Evolutionary conservation across 345 rosid genomes (phyloP).

Genomic region (Dimocarpus longan): DNA sequence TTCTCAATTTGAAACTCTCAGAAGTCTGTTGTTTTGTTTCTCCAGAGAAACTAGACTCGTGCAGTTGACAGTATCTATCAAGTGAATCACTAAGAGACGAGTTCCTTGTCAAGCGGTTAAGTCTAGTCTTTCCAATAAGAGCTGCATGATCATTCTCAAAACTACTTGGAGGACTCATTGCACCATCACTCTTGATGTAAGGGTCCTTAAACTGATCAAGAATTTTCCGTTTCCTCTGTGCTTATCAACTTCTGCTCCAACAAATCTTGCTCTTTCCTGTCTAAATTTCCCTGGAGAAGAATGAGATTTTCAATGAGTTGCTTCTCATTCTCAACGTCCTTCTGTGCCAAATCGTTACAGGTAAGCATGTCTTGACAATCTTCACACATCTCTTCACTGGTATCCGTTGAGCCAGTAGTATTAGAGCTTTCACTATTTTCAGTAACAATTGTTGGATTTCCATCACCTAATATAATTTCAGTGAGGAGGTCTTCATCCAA

Average conservation of each 20-base stretch:
- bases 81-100: constrained; percentile 61
- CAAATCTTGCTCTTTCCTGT: constrained; percentile 24
- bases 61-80: constrained; percentile 63
- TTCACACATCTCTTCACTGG: constrained; percentile 31
- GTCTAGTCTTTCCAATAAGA: constrained; percentile 18
- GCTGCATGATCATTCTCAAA: constrained; percentile 7
- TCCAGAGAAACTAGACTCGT: constrained; percentile 47
- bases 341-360: constrained; percentile 1
- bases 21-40: constrained; percentile 42
- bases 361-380: constrained; percentile 10
- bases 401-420: constrained; percentile 30
- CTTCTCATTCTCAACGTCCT: constrained; percentile 29
- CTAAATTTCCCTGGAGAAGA: constrained; percentile 22
- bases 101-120: constrained; percentile 41
- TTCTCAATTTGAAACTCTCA: constrained; percentile 31
- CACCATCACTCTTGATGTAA: constrained; percentile 12
- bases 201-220: constrained; percentile 36
- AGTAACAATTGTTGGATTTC: constrained; percentile 18
- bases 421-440: constrained; percentile 25
- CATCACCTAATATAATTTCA: constrained; percentile 20
- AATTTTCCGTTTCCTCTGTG: constrained; percentile 33
- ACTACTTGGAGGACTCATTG: constrained; percentile 24
- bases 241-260: constrained; percentile 31
- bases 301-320: constrained; percentile 27
- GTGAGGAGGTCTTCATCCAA: constrained; percentile 21